A percentile compares a stretch with the other conserved stretches of the same genome.
phyloP scores from a whole-genome alignment of 352 stramenopile species.

The Phytophthora crassamura region DNA sequence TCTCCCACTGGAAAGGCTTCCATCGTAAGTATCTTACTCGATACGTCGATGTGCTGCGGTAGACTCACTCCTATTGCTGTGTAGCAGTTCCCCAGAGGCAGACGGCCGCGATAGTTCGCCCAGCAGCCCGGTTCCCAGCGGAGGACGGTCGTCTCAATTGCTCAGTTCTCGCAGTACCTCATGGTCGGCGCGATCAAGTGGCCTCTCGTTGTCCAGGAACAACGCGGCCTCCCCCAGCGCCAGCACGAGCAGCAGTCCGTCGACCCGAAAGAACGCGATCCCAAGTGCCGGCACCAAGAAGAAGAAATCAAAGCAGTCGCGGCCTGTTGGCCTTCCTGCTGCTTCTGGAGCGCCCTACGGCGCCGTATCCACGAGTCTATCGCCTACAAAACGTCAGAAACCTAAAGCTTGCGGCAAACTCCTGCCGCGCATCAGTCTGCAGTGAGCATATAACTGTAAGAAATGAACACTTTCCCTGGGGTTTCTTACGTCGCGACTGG shows the following conservation, averaged over 20 bases:
- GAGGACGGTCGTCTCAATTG: slow-evolving; percentile 14
- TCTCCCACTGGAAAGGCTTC: slow-evolving; percentile 60
- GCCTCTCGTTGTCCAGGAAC: slow-evolving; percentile 28
- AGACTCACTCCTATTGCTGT: slow-evolving; percentile 11
- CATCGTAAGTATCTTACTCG: slow-evolving; percentile 36
- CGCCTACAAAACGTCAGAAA: slow-evolving; percentile 36
- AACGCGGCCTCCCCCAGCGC: slow-evolving; percentile 24
- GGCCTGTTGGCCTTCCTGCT: slow-evolving; percentile 23
- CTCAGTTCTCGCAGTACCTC: slow-evolving; percentile 22
- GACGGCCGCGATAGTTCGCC: slow-evolving; percentile 23
- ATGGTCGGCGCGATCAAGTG: slow-evolving; percentile 22
- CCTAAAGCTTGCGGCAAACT: slow-evolving; percentile 30
- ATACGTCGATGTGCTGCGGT: background rate
- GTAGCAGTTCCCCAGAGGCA: slow-evolving; percentile 30
- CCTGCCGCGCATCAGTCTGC: slow-evolving; percentile 35
- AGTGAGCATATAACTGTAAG: slow-evolving; percentile 19
- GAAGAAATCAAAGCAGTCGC: slow-evolving; percentile 32
- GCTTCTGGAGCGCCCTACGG: slow-evolving; percentile 20
- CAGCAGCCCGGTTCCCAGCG: slow-evolving; percentile 21
- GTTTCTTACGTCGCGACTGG: background rate
- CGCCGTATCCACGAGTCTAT: slow-evolving; percentile 7
- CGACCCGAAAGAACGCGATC: slow-evolving; percentile 24
- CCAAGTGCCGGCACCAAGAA: slow-evolving; percentile 23
- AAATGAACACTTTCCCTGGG: background rate
- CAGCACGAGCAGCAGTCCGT: slow-evolving; percentile 16